A percentile compares a stretch with the other conserved stretches of the same genome.
Evolutionary conservation across 805 yeast genomes (phyloP).

Genomic region (Ogataea saltuana): DNA sequence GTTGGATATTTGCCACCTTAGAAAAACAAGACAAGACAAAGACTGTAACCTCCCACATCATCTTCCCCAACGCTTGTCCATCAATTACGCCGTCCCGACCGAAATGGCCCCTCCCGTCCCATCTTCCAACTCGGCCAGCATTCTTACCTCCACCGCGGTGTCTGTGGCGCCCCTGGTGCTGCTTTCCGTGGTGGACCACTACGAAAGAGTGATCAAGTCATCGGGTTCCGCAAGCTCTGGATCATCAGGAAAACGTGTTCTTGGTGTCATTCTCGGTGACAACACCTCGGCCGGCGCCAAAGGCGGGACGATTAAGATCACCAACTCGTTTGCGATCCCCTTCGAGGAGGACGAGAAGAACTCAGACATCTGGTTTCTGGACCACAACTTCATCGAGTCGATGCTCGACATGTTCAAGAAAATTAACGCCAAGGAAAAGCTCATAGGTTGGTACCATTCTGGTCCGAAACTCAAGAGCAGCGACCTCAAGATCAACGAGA

Average conservation of each 20-base stretch:
- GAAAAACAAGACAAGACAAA: neutral
- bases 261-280: constrained; percentile 93
- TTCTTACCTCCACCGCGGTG: constrained; percentile 45
- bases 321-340: constrained; percentile 95
- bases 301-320: constrained; percentile 54
- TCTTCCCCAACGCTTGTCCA: neutral
- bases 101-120: constrained; percentile 20
- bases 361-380: constrained; percentile 93
- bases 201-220: constrained; percentile 69
- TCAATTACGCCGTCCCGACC: neutral
- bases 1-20: constrained; percentile 4
- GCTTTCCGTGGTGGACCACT: constrained; percentile 93
- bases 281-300: constrained; percentile 45
- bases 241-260: constrained; percentile 67
- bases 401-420: constrained; percentile 98
- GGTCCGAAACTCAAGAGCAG: constrained; percentile 91
- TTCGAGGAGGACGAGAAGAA: constrained; percentile 95
- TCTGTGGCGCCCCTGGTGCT: constrained; percentile 95
- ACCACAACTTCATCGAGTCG: constrained; percentile 91
- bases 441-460: constrained; percentile 99
- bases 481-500: constrained; percentile 88
- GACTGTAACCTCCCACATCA: neutral
- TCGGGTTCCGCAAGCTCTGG: constrained; percentile 37
- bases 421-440: constrained; percentile 93
- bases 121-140: constrained; percentile 33